These are phyloP conservation scores for Sugiyamaella paludigena DNA, from an alignment of 1,139 yeast genomes.

Conservation along the genomic window DNA sequence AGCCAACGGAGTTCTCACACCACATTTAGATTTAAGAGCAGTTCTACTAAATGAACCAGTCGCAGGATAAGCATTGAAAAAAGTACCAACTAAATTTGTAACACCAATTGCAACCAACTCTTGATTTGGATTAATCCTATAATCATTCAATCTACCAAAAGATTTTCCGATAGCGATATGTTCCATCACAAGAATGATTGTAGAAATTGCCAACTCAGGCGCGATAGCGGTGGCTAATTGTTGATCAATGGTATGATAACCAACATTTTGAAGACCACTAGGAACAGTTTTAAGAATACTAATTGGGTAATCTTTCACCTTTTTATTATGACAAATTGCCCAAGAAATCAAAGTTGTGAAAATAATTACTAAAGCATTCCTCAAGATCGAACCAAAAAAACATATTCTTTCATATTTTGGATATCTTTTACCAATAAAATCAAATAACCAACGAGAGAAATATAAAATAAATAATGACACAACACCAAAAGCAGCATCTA, in stretches of 20 bases:
- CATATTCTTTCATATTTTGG: slow-evolving; percentile 56
- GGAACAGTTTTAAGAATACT: slow-evolving; percentile 75
- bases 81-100: slow-evolving; percentile 84
- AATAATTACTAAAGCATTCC: slow-evolving; percentile 78
- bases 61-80: slow-evolving; percentile 91
- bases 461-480: slow-evolving; percentile 68
- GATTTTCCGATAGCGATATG: slow-evolving; percentile 94
- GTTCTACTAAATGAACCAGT: slow-evolving; percentile 96
- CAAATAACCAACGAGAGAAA: slow-evolving; percentile 57
- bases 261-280: slow-evolving; percentile 73
- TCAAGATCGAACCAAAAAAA: slow-evolving; percentile 71
- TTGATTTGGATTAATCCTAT: slow-evolving; percentile 88
- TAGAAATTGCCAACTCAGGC: slow-evolving; percentile 79
- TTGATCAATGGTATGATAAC: slow-evolving; percentile 65
- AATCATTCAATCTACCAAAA: slow-evolving; percentile 88
- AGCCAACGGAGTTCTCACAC: slow-evolving; percentile 91
- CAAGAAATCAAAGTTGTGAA: slow-evolving; percentile 74
- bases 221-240: slow-evolving; percentile 62
- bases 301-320: slow-evolving; percentile 45
- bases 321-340: slow-evolving; percentile 49
- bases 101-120: slow-evolving; percentile 94
- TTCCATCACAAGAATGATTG: slow-evolving; percentile 77
- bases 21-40: slow-evolving; percentile 91
- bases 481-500: slow-evolving; percentile 89
- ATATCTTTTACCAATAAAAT: slow-evolving; percentile 60